phyloP scores from a whole-genome alignment of 805 yeast genomes.

The Kockiozyma suomiensis region DNA sequence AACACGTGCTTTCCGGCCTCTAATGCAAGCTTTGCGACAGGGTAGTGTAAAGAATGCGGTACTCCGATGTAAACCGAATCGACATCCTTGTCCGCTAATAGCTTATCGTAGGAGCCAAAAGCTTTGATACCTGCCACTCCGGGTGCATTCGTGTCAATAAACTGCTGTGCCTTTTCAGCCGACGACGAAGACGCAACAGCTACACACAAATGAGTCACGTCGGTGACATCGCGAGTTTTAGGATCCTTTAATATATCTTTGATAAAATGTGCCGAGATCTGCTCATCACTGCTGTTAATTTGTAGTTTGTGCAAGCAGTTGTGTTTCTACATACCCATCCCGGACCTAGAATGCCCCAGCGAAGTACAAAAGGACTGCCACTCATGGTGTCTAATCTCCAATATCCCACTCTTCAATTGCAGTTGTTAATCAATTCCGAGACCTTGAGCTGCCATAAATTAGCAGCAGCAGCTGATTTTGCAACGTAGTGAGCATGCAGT shows the following conservation, averaged over 20 bases:
- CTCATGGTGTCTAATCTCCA: too few species aligned
- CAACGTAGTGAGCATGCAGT: too few species aligned
- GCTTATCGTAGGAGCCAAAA: slow-evolving; percentile 46
- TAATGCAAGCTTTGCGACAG: slow-evolving; percentile 48
- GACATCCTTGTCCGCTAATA: slow-evolving; percentile 47
- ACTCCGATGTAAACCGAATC: slow-evolving; percentile 51
- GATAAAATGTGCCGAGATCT: background rate
- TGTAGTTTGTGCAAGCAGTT: background rate
- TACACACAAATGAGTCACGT: slow-evolving; percentile 35
- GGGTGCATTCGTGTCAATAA: slow-evolving; percentile 33
- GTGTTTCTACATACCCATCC: background rate
- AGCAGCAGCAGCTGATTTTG: too few species aligned
- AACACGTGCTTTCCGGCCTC: slow-evolving; percentile 52
- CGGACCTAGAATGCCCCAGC: background rate
- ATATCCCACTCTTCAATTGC: too few species aligned
- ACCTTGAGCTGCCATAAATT: too few species aligned
- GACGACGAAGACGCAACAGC: slow-evolving; percentile 37
- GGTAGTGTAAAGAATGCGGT: slow-evolving; percentile 55
- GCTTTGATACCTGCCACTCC: slow-evolving; percentile 35
- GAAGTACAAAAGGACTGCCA: background rate
- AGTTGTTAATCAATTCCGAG: too few species aligned
- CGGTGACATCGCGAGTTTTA: slow-evolving; percentile 33
- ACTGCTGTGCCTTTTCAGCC: slow-evolving; percentile 34
- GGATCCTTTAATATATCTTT: slow-evolving; percentile 13
- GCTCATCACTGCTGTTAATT: background rate